These are phyloP conservation scores for Hamamelis virginiana DNA, from an alignment of 164 flowering plant species.

Conservation along the genomic window DNA sequence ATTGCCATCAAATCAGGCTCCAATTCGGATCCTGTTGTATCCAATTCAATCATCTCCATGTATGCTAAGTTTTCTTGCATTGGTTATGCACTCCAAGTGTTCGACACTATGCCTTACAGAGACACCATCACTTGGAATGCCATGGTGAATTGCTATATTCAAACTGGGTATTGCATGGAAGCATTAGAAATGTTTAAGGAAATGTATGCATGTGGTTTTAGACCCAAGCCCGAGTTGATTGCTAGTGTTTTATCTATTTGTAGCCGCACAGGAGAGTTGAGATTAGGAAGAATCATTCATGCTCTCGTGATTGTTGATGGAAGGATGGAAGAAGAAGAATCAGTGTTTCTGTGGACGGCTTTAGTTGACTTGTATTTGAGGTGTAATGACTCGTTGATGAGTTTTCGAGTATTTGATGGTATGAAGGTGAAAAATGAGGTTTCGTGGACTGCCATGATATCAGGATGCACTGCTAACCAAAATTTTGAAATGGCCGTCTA, in stretches of 20 bases:
- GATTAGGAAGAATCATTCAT: slow-evolving; percentile 50
- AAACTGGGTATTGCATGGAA: slow-evolving; percentile 35
- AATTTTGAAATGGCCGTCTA: slow-evolving; percentile 32
- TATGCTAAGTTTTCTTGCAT: slow-evolving; percentile 35
- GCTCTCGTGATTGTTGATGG: slow-evolving; percentile 32
- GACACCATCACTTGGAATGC: slow-evolving; percentile 59
- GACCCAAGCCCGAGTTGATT: slow-evolving; percentile 42
- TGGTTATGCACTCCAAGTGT: slow-evolving; percentile 38
- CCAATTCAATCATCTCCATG: slow-evolving; percentile 60
- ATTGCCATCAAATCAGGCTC: slow-evolving; percentile 36
- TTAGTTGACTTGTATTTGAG: slow-evolving; percentile 52
- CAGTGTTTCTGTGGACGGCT: slow-evolving; percentile 42
- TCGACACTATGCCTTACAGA: slow-evolving; percentile 50
- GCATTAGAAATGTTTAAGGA: slow-evolving; percentile 31
- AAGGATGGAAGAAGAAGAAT: slow-evolving; percentile 17
- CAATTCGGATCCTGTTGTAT: slow-evolving; percentile 28
- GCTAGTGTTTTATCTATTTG: slow-evolving; percentile 47
- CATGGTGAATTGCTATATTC: slow-evolving; percentile 45
- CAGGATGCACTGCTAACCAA: slow-evolving; percentile 38
- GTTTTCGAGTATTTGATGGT: slow-evolving; percentile 37
- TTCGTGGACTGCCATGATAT: slow-evolving; percentile 63
- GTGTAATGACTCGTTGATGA: slow-evolving; percentile 29
- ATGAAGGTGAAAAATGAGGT: slow-evolving; percentile 52
- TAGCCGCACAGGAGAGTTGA: slow-evolving; percentile 17
- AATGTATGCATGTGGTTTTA: slow-evolving; percentile 31